Conservation (phyloP, 2,329 filamentous ascomycete species). For the Plectosphaerella cucumerina region DNA sequence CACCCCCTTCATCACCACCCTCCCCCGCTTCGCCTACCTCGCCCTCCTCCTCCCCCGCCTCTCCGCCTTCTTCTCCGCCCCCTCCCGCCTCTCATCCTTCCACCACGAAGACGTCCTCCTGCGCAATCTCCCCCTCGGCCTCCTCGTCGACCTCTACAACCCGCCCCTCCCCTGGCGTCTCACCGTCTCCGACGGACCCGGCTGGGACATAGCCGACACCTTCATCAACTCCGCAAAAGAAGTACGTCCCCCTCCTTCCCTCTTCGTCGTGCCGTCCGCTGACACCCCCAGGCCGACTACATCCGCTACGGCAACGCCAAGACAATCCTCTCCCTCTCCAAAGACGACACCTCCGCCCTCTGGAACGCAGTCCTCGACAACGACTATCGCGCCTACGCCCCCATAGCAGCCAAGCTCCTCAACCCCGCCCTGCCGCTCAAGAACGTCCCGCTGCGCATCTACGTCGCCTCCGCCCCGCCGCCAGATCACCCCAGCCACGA, state of each 20-base stretch:
- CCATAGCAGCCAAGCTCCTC: constrained; percentile 72
- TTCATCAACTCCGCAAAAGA: constrained; percentile 64
- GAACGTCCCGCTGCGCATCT: constrained; percentile 83
- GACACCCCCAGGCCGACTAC: constrained; percentile 63
- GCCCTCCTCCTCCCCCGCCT: constrained; percentile 50
- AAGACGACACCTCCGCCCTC: constrained; percentile 75
- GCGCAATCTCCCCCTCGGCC: constrained; percentile 48
- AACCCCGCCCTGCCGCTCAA: constrained; percentile 70
- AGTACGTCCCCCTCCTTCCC: constrained; percentile 27
- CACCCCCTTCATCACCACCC: constrained; percentile 46
- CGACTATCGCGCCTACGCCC: constrained; percentile 67
- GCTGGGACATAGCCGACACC: constrained; percentile 58
- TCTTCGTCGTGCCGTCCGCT: background rate
- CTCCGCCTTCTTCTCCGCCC: constrained; percentile 38
- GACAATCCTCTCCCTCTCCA: constrained; percentile 83
- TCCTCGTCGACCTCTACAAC: constrained; percentile 54
- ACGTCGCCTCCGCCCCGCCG: constrained; percentile 65
- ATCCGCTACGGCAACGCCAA: constrained; percentile 84
- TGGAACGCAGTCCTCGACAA: constrained; percentile 80
- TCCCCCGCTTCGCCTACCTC: constrained; percentile 58
- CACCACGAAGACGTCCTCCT: constrained; percentile 42
- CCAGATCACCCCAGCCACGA: constrained; percentile 18
- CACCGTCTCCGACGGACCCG: constrained; percentile 47
- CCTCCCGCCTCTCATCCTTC: constrained; percentile 1
- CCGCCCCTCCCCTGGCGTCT: constrained; percentile 51